Evolutionary conservation across 768 basidiomycete species (phyloP), one percentile per base, ranked within the genome.

Genomic region (Leccinum incarnatum): DNA sequence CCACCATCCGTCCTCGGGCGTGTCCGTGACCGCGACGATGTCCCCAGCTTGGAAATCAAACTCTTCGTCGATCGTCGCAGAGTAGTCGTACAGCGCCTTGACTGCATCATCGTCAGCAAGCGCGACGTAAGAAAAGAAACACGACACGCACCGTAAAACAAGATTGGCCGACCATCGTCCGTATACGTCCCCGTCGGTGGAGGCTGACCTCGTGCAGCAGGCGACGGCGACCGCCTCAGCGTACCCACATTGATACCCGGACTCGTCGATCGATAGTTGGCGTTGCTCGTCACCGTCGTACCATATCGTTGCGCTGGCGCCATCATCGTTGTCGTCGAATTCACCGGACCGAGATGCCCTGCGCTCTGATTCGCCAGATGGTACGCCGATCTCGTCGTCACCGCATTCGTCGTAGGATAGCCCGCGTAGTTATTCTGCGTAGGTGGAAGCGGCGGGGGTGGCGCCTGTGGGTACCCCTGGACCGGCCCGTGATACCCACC

Each of bases 1-100:
- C 96, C 95, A 98, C 96, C 96, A 98, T 1, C 96, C 96, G 67
- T 97, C 95, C 66, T 95, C 94, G 5, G 94, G 94, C 6, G 94
- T 96, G 21, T 86, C 82, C 0, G 92, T 95, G 10, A 98, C 95
- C 7, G 95, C 95, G 63, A 98, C 97, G 63, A 97, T 91, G 74
- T 98, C 96, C 2, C 91, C 93, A 21, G 86, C 79, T 69, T 95
- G 92, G 85, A 98, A 98, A 71, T 95, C 91, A 72, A 98, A 98
- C 75, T 98, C 96, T 69, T 95, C 93, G 1, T 91, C 87, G 61
- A 89, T 91, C 11, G 88, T 86, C 15, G 91, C 93, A 1, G 75
- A 74, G 66, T 95, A 95, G 72, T 94, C 90, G 70, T 92, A 96
- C 62, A 95, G 75, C 40, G 94, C 94, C 79, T 93, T 91, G 60